Conservation (phyloP, 2,329 filamentous ascomycete genomes). For the Juglanconis juglandina region DNA sequence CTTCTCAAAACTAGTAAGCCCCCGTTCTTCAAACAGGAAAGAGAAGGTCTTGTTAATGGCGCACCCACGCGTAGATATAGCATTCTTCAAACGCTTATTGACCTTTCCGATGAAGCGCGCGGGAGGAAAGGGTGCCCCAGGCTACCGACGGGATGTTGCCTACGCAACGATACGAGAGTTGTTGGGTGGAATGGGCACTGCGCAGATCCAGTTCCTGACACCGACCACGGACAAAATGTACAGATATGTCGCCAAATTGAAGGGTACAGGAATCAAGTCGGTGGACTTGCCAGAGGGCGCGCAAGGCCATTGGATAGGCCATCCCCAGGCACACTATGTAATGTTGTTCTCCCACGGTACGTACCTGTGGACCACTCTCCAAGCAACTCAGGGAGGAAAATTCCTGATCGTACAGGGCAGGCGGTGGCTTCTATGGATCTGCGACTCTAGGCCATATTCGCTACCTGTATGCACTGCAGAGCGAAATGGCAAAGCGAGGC, state of each 20-base stretch:
- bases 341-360: constrained; percentile 29
- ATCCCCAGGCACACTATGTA: constrained; percentile 25
- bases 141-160: constrained; percentile 3
- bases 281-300: constrained; percentile 1
- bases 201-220: constrained; percentile 3
- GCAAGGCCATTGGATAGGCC: constrained; percentile 26
- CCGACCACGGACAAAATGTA: constrained; percentile 6
- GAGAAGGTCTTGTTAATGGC: background rate
- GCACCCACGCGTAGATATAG: background rate
- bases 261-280: background rate
- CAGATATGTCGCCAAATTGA: background rate
- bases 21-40: background rate
- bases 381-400: no score
- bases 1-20: background rate
- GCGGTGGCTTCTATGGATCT: constrained; percentile 25
- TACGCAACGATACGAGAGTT: constrained; percentile 9
- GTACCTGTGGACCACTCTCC: background rate
- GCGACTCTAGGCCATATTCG: constrained; percentile 23
- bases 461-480: constrained; percentile 22
- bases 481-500: constrained; percentile 17
- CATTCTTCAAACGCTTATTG: constrained; percentile 2
- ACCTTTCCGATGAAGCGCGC: constrained; percentile 3
- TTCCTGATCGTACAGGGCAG: background rate
- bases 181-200: background rate
- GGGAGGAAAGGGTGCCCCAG: background rate